Base-by-base conservation (phyloP, 2,329 filamentous ascomycete species). In the Laburnicola sp. region DNA sequence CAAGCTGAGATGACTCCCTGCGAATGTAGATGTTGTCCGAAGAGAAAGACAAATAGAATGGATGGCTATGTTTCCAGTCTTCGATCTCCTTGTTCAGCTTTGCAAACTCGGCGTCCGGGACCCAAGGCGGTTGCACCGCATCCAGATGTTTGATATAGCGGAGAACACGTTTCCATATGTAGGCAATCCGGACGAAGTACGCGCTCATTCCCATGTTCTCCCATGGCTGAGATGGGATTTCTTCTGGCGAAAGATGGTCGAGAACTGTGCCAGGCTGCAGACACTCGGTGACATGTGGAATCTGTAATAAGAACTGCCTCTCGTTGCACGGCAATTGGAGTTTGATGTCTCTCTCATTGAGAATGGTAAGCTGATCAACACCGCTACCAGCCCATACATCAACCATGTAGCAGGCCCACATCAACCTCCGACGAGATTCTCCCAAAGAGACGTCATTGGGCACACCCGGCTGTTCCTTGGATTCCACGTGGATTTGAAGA, bases 351-450 rank as follows among this genome's bases (percentile, higher is more conserved):
- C 58, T 63, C 50, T 69, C 65, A 48, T 64, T 69, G 41, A 69
- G 34, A 9, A 69, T 68, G 21, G 66, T 69, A 30, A 69, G 54
- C 39, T 66, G 66, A 43, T 69, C 66, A 8, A 69, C 64, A 7
- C 66, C 66, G 48, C 66, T 68, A 8, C 66, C 66, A 32, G 66
- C 66, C 66, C 66, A 69, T 7, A 69, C 65, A 50, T 69, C 66
- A 34, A 69, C 63, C 65, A 69, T 66, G 45, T 68, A 69, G 42
- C 66, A 69, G 7, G 66, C 65, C 66, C 66, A 69, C 66, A 69
- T 69, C 7, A 69, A 42, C n/a, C 66, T 52, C 46, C 66, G 57
- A n/a, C 62, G 55, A 21, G 63, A 67, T 32, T 69, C 66, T 50
- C 60, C 52, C 26, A 65, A 56, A 6, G 66, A 67, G 2, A 64